Evolutionary conservation across 148 eudicot genomes (phyloP).

Genomic region (Tetragonia tetragonoides): DNA sequence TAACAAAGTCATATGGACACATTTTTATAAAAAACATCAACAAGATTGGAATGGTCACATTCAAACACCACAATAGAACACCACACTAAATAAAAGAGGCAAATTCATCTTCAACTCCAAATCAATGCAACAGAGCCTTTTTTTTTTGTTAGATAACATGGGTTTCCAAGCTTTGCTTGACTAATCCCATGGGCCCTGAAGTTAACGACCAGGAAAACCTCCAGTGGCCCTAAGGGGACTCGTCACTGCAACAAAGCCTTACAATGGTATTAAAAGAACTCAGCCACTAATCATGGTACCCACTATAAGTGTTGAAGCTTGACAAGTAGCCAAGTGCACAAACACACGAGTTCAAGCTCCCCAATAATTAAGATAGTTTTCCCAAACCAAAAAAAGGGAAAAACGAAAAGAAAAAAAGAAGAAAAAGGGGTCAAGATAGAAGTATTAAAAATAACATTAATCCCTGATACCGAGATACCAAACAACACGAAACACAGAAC

Average conservation of each 20-base stretch:
- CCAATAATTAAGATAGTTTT: not conserved
- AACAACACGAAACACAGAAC: not conserved
- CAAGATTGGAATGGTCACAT: not conserved
- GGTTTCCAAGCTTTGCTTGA: too few relatives aligned
- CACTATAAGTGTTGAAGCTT: not conserved
- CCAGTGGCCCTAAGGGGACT: too few relatives aligned
- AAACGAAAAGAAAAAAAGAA: too few relatives aligned
- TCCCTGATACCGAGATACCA: not conserved
- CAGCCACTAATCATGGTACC: not conserved
- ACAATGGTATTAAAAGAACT: not conserved
- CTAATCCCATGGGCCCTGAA: too few relatives aligned
- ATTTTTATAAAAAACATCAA: too few relatives aligned
- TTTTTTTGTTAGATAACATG: too few relatives aligned
- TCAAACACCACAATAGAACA: not conserved
- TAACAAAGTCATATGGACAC: not conserved
- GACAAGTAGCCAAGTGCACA: not conserved
- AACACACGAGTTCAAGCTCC: not conserved
- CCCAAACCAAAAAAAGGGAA: not conserved
- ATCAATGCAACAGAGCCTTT: not conserved
- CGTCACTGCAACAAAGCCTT: not conserved
- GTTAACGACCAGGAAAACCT: too few relatives aligned
- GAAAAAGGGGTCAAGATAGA: too few relatives aligned
- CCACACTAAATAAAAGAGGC: not conserved
- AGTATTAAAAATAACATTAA: not conserved
- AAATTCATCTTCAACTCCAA: not conserved